A percentile compares a stretch with the other conserved stretches of the same genome.
These are phyloP conservation scores for Fragaria ananassa DNA, from an alignment of 306 rosid species.

Conservation along the genomic window DNA sequence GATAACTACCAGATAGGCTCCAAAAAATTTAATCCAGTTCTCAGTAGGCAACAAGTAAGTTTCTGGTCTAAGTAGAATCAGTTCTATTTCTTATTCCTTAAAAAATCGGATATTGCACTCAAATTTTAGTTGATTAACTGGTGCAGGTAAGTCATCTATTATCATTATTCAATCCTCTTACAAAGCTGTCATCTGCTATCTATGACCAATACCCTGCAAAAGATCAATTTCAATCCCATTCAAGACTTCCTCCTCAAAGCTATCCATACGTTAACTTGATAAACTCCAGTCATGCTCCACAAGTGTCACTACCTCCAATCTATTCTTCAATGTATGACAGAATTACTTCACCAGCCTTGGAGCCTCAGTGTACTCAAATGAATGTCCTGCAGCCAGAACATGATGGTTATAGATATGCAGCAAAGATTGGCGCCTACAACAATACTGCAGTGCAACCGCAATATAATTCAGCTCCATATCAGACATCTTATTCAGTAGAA, in stretches of 20 bases:
- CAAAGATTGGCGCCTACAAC: not conserved
- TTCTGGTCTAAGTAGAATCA: constrained; percentile 1
- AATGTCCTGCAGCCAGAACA: constrained; percentile 6
- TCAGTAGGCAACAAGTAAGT: constrained; percentile 16
- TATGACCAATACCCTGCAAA: not conserved
- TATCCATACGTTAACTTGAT: not conserved
- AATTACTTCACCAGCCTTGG: constrained; percentile 5
- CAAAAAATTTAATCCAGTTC: constrained; percentile 12
- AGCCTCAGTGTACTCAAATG: not conserved
- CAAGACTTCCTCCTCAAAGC: not conserved
- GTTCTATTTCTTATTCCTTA: constrained; percentile 3
- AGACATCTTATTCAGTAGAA: not conserved
- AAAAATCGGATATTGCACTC: not conserved
- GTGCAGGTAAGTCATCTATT: constrained; percentile 15
- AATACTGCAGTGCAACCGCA: not conserved
- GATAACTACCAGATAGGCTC: constrained; percentile 15
- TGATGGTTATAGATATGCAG: constrained; percentile 6
- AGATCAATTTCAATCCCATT: not conserved
- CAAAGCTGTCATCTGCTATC: not conserved
- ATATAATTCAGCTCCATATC: not conserved
- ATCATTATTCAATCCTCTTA: constrained; percentile 15
- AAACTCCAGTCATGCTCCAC: constrained; percentile 1
- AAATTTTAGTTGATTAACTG: not conserved
- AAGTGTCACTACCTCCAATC: not conserved
- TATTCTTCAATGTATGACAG: not conserved